These are phyloP conservation scores for Tylopilus rubrobrunneus DNA, from an alignment of 768 basidiomycete genomes.

Conservation along the genomic window DNA sequence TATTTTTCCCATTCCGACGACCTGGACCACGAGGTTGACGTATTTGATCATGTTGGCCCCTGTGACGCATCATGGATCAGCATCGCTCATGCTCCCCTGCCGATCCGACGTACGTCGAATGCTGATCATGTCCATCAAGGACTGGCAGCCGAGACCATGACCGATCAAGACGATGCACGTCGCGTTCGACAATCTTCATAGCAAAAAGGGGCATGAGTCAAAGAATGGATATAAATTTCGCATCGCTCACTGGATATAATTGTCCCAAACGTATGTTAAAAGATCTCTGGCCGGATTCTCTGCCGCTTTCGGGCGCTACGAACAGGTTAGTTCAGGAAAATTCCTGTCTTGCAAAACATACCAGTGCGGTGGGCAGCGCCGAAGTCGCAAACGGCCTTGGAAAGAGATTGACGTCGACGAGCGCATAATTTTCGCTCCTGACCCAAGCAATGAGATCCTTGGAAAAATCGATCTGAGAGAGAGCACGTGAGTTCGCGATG, in stretches of 20 bases:
- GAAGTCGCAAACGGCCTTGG: slow-evolving; percentile 47
- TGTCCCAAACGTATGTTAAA: slow-evolving; percentile 90
- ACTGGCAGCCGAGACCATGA: slow-evolving; percentile 79
- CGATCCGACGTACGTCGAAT: slow-evolving; percentile 52
- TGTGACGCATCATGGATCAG: slow-evolving; percentile 11
- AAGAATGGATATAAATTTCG: not conserved
- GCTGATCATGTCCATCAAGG: slow-evolving; percentile 71
- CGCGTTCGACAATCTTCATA: slow-evolving; percentile 63
- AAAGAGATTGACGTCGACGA: slow-evolving; percentile 86
- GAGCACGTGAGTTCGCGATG: not conserved
- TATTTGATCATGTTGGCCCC: slow-evolving; percentile 53
- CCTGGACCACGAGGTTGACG: slow-evolving; percentile 73
- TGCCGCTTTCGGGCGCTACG: slow-evolving; percentile 38
- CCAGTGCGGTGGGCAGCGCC: slow-evolving; percentile 28
- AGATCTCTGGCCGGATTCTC: slow-evolving; percentile 54
- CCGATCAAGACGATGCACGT: slow-evolving; percentile 78
- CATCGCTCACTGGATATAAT: slow-evolving; percentile 79
- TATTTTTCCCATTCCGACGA: slow-evolving; percentile 61
- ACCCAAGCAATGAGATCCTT: slow-evolving; percentile 80
- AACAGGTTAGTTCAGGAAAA: not conserved
- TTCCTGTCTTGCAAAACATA: slow-evolving; percentile 18
- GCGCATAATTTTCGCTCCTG: slow-evolving; percentile 55
- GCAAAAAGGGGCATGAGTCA: not conserved
- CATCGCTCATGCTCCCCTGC: not conserved
- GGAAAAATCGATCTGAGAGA: slow-evolving; percentile 79